A percentile compares a stretch with the other conserved stretches of the same genome.
Evolutionary conservation across 257 asterid genomes (phyloP).

Genomic region (Capsicum baccatum): DNA sequence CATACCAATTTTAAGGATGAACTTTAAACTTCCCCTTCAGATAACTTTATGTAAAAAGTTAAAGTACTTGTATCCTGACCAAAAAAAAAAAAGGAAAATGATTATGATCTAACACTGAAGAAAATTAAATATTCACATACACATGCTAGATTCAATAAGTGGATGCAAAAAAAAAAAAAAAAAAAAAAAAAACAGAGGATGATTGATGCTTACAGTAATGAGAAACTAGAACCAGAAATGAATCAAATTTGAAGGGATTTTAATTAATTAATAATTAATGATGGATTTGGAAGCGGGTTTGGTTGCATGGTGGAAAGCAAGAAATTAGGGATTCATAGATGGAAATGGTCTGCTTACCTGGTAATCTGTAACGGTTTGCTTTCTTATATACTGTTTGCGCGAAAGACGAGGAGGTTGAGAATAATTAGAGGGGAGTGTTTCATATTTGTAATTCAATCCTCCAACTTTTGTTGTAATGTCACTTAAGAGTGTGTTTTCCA

Average conservation of each 20-base stretch:
- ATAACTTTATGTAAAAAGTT: background rate
- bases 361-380: constrained; percentile 7
- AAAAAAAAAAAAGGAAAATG: background rate
- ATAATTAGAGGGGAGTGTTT: background rate
- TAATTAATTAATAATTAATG: background rate
- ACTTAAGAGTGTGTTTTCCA: too few species aligned
- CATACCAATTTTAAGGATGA: background rate
- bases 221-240: background rate
- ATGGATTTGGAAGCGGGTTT: constrained; percentile 1
- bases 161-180: background rate
- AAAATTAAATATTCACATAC: background rate
- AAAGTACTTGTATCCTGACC: background rate
- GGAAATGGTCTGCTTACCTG: background rate
- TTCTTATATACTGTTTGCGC: background rate
- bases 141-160: background rate
- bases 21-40: background rate
- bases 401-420: background rate
- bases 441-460: constrained; percentile 14
- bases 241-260: background rate
- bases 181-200: background rate
- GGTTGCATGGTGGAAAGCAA: constrained; percentile 19
- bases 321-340: constrained; percentile 21
- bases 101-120: background rate
- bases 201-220: background rate
- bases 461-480: background rate